Percentiles rank a stretch among this genome's conserved stretches.
These are phyloP conservation scores for Ophioceras dolichostomum DNA, from an alignment of 2,329 filamentous ascomycete genomes.

Conservation along the genomic window DNA sequence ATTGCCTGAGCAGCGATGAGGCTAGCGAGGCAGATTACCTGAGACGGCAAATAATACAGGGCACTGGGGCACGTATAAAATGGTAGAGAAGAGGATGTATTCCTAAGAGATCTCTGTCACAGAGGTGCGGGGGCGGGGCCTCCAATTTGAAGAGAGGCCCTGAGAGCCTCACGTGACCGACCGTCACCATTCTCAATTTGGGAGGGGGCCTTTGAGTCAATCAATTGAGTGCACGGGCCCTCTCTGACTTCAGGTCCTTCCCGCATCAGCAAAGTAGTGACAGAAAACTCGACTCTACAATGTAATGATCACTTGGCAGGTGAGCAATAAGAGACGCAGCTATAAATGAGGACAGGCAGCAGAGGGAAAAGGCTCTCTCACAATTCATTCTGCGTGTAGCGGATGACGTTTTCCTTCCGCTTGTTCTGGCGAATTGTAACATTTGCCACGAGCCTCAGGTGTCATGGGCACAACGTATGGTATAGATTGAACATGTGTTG, in stretches of 20 bases:
- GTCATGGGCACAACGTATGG: no score
- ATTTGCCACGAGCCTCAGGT: not conserved
- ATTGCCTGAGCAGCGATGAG: not conserved
- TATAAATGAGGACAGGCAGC: not conserved
- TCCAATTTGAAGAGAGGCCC: no score
- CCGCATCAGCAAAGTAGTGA: not conserved
- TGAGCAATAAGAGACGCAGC: not conserved
- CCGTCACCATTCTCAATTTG: no score
- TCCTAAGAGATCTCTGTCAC: no score
- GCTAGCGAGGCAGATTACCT: not conserved
- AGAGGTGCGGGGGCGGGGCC: no score
- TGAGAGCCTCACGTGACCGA: no score
- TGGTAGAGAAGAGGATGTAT: not conserved
- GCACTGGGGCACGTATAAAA: not conserved
- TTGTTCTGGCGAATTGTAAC: not conserved
- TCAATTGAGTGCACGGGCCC: no score
- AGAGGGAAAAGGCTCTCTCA: not conserved
- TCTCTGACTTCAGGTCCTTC: no score
- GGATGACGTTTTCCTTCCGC: not conserved
- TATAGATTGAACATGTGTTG: no score
- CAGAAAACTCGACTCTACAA: not conserved
- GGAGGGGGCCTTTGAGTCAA: no score
- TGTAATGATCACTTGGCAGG: not conserved
- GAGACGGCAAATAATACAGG: not conserved
- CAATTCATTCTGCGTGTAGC: not conserved